These are phyloP conservation scores for Solanum megistacrolobum DNA, from an alignment of 257 asterid genomes.

Conservation along the genomic window DNA sequence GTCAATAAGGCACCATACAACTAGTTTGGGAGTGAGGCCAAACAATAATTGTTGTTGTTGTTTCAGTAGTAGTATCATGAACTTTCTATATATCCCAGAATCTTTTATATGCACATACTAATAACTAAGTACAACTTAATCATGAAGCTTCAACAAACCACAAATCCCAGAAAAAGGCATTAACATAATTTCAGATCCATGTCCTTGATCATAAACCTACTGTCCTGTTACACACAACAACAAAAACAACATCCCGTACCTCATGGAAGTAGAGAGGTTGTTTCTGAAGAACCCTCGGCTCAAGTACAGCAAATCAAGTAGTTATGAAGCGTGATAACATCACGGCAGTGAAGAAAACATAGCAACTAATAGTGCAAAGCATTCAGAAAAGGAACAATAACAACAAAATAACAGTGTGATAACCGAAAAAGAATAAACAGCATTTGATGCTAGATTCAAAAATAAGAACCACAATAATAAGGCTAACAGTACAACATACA, in stretches of 20 bases:
- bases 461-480: neutral
- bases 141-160: neutral
- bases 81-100: neutral
- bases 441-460: neutral
- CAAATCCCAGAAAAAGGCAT: neutral
- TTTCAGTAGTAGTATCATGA: neutral
- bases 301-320: neutral
- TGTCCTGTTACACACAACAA: neutral
- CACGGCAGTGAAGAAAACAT: neutral
- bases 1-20: neutral
- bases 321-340: neutral
- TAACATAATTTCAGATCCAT: neutral
- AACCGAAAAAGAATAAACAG: neutral
- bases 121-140: neutral
- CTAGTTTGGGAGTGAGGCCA: neutral
- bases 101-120: neutral
- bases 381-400: neutral
- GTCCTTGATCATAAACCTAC: neutral
- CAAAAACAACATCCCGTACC: neutral
- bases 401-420: neutral
- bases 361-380: neutral
- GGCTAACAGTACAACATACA: neutral
- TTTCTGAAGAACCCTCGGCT: neutral
- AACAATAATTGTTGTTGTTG: neutral
- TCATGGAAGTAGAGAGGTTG: neutral